Conservation (phyloP, 306 rosid genomes). For the Alnus rubra region DNA sequence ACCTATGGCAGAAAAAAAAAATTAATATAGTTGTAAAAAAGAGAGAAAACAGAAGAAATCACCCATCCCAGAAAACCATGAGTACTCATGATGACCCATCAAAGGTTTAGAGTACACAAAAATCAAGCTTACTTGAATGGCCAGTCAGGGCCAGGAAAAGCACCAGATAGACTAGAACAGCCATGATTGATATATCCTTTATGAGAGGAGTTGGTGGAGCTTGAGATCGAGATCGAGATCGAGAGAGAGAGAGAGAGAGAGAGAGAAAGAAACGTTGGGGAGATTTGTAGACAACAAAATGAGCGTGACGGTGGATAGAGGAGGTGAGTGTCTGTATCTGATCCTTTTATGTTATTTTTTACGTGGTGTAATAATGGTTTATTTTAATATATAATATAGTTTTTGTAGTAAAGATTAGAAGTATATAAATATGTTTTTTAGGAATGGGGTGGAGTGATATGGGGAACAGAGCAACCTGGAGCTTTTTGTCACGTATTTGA, state of each 20-base stretch:
- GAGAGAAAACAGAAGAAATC: too few relatives aligned
- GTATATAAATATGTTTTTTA: not conserved
- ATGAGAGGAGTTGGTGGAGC: conserved; percentile 18
- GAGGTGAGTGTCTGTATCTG: conserved; percentile 29
- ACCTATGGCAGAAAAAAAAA: conserved; percentile 36
- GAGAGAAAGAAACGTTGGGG: not conserved
- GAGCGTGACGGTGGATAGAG: conserved; percentile 17
- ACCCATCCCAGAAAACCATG: not conserved
- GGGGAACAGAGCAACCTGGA: conserved; percentile 39
- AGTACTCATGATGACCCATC: not conserved
- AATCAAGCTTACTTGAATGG: conserved; percentile 72
- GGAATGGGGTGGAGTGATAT: conserved; percentile 12
- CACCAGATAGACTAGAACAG: conserved; percentile 47
- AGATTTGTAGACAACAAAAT: conserved; percentile 38
- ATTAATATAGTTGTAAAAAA: too few relatives aligned
- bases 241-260: conserved; percentile 24
- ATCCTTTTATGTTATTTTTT: conserved; percentile 26
- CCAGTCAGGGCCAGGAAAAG: conserved; percentile 58
- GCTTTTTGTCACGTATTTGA: conserved; percentile 28
- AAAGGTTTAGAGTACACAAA: not conserved
- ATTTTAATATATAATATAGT: not conserved
- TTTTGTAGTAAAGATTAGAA: not conserved
- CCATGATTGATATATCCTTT: conserved; percentile 49
- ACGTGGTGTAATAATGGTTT: conserved; percentile 1
- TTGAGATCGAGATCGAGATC: not conserved